Conservation (phyloP, 805 yeast species). For the Zygosaccharomyces rouxii region DNA sequence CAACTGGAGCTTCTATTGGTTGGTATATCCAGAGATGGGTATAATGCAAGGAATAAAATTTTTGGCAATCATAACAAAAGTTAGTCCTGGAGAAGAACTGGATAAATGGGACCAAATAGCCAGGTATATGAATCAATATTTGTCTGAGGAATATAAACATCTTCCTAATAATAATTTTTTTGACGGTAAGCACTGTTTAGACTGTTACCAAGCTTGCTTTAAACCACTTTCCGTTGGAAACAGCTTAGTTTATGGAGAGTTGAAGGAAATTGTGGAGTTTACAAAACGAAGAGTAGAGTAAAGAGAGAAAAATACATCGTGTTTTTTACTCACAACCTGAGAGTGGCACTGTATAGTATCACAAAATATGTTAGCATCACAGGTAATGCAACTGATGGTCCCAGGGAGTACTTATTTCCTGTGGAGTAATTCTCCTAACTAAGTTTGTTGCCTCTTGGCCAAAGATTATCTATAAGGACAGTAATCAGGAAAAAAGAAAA, state of each 20-base stretch:
- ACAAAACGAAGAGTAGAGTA: background rate
- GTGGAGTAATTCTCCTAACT: too few relatives aligned
- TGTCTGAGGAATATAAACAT: background rate
- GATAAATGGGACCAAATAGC: slow-evolving; percentile 7
- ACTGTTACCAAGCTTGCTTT: background rate
- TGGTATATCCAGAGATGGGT: background rate
- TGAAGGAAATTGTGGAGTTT: background rate
- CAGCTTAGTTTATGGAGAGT: background rate
- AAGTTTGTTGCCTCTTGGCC: too few relatives aligned
- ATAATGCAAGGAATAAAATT: background rate
- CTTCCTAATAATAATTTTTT: background rate
- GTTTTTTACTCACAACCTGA: background rate
- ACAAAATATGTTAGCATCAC: background rate
- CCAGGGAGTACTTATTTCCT: background rate
- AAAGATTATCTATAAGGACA: too few relatives aligned
- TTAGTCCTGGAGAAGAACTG: background rate
- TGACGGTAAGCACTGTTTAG: slow-evolving; percentile 7
- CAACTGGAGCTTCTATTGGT: background rate
- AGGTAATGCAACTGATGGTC: background rate
- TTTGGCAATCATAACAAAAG: background rate
- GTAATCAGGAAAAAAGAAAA: too few relatives aligned
- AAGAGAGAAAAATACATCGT: background rate
- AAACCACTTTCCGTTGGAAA: background rate
- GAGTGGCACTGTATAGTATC: background rate
- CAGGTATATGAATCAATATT: background rate